Percentiles rank a stretch among this genome's conserved stretches.
phyloP scores from a whole-genome alignment of 345 rosid species.

The thale cress (Arabidopsis thaliana) region TAIR10.1 NC_003070.9:26070501-26071000 shows the following conservation, averaged over 20 bases:
- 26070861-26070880: slow-evolving; percentile 57
- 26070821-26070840: slow-evolving; percentile 57
- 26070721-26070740: slow-evolving; percentile 53
- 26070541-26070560: slow-evolving; percentile 61
- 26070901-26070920: slow-evolving; percentile 68
- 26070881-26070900: slow-evolving; percentile 51
- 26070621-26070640: slow-evolving; percentile 75
- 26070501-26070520: slow-evolving; percentile 61
- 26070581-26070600: slow-evolving; percentile 51
- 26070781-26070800: slow-evolving; percentile 67
- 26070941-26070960: slow-evolving; percentile 52
- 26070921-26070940: slow-evolving; percentile 67
- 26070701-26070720: slow-evolving; percentile 76
- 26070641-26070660: slow-evolving; percentile 64
- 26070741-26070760: slow-evolving; percentile 54
- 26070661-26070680: slow-evolving; percentile 26
- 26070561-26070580: slow-evolving; percentile 47
- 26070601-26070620: slow-evolving; percentile 65
- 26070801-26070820: slow-evolving; percentile 71
- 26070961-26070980: slow-evolving; percentile 52
- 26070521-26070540: slow-evolving; percentile 52
- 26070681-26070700: slow-evolving; percentile 70
- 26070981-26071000: slow-evolving; percentile 63
- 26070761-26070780: slow-evolving; percentile 56
- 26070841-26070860: slow-evolving; percentile 78